These are phyloP conservation scores for Prunus mume DNA, from an alignment of 306 rosid genomes.

Conservation along the genomic window DNA sequence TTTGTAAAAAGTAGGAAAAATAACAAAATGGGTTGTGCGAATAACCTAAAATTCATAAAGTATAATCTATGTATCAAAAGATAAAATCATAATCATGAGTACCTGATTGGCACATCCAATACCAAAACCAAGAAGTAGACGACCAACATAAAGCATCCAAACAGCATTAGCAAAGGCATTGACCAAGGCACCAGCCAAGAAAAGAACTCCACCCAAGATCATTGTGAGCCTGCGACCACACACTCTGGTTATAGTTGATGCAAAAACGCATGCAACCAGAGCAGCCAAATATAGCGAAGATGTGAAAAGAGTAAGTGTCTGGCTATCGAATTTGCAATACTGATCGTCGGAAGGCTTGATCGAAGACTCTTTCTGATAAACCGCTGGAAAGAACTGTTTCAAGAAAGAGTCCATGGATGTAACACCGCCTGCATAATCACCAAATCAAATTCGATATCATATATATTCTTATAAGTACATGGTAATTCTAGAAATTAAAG, in stretches of 20 bases:
- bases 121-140: constrained; percentile 76
- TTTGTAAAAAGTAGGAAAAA: neutral
- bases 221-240: constrained; percentile 57
- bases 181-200: constrained; percentile 55
- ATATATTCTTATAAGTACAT: neutral
- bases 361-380: constrained; percentile 38
- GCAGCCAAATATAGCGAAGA: too few relatives aligned
- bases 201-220: constrained; percentile 55
- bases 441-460: neutral
- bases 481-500: neutral
- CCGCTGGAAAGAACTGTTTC: constrained; percentile 54
- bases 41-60: too few relatives aligned
- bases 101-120: constrained; percentile 87
- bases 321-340: constrained; percentile 63
- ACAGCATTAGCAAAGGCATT: constrained; percentile 47
- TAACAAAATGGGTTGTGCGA: too few relatives aligned
- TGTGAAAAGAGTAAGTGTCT: too few relatives aligned
- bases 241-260: too few relatives aligned
- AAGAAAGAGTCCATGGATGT: constrained; percentile 75
- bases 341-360: constrained; percentile 38
- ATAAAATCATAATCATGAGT: neutral
- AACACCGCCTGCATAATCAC: constrained; percentile 60
- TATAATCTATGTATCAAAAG: too few relatives aligned
- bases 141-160: constrained; percentile 68
- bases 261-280: too few relatives aligned